phyloP scores from a whole-genome alignment of 2,329 filamentous ascomycete species.

The Diaporthe sp. region DNA sequence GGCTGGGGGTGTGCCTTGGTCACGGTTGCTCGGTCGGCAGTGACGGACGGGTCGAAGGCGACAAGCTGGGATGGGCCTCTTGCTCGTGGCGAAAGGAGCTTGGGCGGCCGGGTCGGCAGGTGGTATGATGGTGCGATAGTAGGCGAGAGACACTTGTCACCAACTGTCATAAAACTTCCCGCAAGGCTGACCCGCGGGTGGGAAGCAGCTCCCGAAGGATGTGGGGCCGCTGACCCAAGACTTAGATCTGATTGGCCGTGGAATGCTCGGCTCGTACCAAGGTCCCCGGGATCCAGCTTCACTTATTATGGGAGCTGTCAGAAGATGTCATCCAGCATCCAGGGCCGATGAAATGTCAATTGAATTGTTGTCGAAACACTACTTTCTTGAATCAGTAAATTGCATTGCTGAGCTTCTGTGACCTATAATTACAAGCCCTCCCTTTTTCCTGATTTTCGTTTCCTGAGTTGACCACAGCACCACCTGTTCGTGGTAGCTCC shows the following conservation, averaged over 20 bases:
- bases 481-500: not conserved
- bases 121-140: constrained; percentile 8
- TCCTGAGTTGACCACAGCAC: not conserved
- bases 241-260: not conserved
- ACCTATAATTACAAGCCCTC: not conserved
- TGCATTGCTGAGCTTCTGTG: not conserved
- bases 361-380: too few relatives aligned
- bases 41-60: not conserved
- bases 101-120: not conserved
- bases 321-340: not conserved
- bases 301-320: not conserved
- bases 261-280: not conserved
- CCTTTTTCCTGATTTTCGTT: not conserved
- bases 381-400: not conserved
- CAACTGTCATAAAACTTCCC: constrained; percentile 1
- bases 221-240: constrained; percentile 11
- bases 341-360: not conserved
- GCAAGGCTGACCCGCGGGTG: not conserved
- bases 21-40: not conserved
- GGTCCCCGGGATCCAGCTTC: not conserved
- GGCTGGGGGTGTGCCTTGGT: not conserved
- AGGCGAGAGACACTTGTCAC: not conserved
- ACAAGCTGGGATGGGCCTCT: not conserved
- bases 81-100: not conserved
- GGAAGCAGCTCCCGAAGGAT: not conserved